Evolutionary conservation across 2,329 filamentous ascomycete species (phyloP).

Genomic region (Sclerotiophoma versabilis): DNA sequence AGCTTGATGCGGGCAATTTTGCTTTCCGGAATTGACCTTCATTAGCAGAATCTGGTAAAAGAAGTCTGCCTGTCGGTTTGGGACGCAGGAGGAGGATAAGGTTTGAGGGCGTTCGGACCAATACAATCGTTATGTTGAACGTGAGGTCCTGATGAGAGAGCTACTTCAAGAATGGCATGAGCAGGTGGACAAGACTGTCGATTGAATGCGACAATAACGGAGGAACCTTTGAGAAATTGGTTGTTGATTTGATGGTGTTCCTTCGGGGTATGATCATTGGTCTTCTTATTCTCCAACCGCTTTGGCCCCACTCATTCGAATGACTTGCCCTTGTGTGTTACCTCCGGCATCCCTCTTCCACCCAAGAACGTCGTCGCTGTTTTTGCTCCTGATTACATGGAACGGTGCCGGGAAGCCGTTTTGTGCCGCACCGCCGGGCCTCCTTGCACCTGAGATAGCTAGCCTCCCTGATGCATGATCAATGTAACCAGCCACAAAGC

Average conservation of each 20-base stretch:
- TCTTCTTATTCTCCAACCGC: conserved; percentile 47
- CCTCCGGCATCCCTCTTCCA: conserved; percentile 66
- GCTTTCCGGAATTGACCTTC: neutral
- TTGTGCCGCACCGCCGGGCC: conserved; percentile 59
- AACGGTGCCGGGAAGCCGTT: conserved; percentile 81
- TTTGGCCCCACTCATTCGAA: conserved; percentile 64
- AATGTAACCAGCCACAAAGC: conserved; percentile 82
- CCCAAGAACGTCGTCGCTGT: conserved; percentile 71
- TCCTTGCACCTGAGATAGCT: conserved; percentile 78
- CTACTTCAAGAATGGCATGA: neutral
- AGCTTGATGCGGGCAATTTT: neutral
- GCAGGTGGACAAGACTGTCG: neutral
- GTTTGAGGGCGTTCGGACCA: neutral
- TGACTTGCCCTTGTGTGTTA: conserved; percentile 57
- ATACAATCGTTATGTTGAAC: neutral
- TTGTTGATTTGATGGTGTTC: neutral
- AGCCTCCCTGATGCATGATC: conserved; percentile 79
- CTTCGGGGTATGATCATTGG: conserved; percentile 16
- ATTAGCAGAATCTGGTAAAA: neutral
- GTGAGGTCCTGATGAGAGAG: neutral
- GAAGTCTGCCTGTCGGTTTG: neutral
- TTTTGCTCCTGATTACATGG: conserved; percentile 69
- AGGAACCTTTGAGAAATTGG: neutral
- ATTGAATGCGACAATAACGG: neutral
- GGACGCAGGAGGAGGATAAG: neutral